phyloP scores from a whole-genome alignment of 306 rosid genomes.

The Sicyos baderoa region DNA sequence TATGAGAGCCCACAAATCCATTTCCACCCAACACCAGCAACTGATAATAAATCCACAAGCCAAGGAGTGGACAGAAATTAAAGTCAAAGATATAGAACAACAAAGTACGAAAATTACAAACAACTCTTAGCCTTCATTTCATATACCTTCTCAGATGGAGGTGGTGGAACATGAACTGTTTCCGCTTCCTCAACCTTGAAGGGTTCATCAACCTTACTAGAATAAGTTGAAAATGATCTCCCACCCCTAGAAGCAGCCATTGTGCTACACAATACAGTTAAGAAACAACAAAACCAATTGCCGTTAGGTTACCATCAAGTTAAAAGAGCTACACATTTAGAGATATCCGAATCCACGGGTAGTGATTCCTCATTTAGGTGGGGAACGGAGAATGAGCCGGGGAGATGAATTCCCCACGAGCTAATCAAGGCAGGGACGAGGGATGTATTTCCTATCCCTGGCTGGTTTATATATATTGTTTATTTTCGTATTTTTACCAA shows the following conservation, averaged over 20 bases:
- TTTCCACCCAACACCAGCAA: constrained; percentile 95
- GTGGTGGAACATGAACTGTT: constrained; percentile 68
- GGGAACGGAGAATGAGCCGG: too few species aligned
- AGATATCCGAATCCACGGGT: too few species aligned
- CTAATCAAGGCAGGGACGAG: too few species aligned
- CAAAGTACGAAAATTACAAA: neutral
- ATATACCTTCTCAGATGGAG: constrained; percentile 73
- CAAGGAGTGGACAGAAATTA: constrained; percentile 3
- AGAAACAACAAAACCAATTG: constrained; percentile 5
- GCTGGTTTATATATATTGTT: too few species aligned
- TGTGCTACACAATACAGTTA: constrained; percentile 31
- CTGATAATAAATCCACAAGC: constrained; percentile 32
- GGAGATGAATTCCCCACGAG: too few species aligned
- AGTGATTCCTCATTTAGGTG: too few species aligned
- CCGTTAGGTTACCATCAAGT: too few species aligned
- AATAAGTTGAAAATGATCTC: constrained; percentile 51
- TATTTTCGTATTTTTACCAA: too few species aligned
- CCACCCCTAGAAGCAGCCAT: constrained; percentile 32
- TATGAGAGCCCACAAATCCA: constrained; percentile 93
- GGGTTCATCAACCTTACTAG: constrained; percentile 71
- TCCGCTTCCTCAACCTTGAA: constrained; percentile 81
- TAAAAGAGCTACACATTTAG: too few species aligned
- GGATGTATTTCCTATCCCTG: too few species aligned
- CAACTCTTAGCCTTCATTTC: neutral
- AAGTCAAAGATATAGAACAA: constrained; percentile 12